Percentiles rank a stretch among this genome's conserved stretches.
These are phyloP conservation scores for Takakia lepidozioides DNA, from an alignment of 225 moss, liverwort and hornwort genomes.

Conservation along the genomic window DNA sequence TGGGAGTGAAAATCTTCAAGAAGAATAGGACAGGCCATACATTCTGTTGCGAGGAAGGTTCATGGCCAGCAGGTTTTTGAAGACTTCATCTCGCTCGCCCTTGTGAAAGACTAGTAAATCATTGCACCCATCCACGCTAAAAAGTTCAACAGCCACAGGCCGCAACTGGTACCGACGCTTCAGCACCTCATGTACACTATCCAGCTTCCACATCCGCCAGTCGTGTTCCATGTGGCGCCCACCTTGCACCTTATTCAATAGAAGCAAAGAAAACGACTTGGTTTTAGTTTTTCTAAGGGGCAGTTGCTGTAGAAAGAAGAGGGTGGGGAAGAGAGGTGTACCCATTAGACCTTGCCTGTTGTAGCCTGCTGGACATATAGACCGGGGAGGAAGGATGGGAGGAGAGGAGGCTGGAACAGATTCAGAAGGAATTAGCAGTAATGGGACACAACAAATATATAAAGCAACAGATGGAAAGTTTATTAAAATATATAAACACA, in stretches of 20 bases:
- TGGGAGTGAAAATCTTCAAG: neutral
- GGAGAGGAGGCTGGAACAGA: no score
- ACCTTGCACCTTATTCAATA: slow-evolving; percentile 26
- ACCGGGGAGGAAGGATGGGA: no score
- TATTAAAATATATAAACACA: neutral
- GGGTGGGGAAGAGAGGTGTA: no score
- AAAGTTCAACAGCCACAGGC: slow-evolving; percentile 94
- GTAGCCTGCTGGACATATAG: no score
- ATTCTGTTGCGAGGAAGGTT: slow-evolving; percentile 94
- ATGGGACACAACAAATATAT: no score
- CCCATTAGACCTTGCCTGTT: no score
- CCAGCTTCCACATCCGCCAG: slow-evolving; percentile 98
- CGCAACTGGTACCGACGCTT: slow-evolving; percentile 99
- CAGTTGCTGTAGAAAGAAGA: no score
- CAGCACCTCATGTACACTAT: slow-evolving; percentile 96
- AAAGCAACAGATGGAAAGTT: no score
- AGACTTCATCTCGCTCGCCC: slow-evolving; percentile 91
- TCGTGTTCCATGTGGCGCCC: slow-evolving; percentile 64
- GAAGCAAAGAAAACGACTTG: no score
- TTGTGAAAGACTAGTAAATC: slow-evolving; percentile 94
- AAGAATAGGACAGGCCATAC: slow-evolving; percentile 26
- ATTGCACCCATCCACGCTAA: slow-evolving; percentile 99
- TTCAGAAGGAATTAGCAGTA: no score
- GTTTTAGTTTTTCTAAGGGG: no score
- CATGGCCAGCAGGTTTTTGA: slow-evolving; percentile 89